A percentile compares a stretch with the other conserved stretches of the same genome.
phyloP scores from a whole-genome alignment of 2,329 filamentous ascomycete species.

The Diplocarpon mali region DNA sequence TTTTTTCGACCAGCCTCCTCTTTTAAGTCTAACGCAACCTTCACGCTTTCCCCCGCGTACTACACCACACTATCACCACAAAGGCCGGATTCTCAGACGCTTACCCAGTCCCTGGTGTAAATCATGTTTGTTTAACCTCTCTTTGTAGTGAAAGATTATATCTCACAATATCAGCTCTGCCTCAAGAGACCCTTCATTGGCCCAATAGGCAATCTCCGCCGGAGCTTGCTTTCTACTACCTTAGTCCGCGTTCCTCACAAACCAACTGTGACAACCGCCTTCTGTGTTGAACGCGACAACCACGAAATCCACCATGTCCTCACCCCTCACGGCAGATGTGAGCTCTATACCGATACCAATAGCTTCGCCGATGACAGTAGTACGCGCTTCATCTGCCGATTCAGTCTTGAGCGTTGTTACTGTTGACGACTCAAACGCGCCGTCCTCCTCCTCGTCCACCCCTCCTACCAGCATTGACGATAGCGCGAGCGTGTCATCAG shows the following conservation, averaged over 20 bases:
- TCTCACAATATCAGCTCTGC: neutral
- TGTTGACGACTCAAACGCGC: slow-evolving; percentile 21
- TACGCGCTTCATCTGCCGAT: slow-evolving; percentile 21
- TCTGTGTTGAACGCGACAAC: slow-evolving; percentile 9
- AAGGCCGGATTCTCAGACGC: neutral
- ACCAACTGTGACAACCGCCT: slow-evolving; percentile 1
- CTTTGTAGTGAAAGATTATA: too few relatives aligned
- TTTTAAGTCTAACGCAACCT: neutral
- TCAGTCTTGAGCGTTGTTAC: slow-evolving; percentile 22
- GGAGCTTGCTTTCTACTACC: neutral
- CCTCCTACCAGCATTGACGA: slow-evolving; percentile 58
- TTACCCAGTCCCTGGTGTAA: neutral
- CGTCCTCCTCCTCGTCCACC: slow-evolving; percentile 32
- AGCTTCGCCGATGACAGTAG: slow-evolving; percentile 8
- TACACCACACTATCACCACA: neutral
- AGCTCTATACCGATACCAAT: slow-evolving; percentile 9
- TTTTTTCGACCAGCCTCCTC: slow-evolving; percentile 1
- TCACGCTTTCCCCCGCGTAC: slow-evolving; percentile 3
- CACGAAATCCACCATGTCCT: slow-evolving; percentile 14
- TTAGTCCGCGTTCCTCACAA: slow-evolving; percentile 1
- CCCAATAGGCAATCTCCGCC: slow-evolving; percentile 4
- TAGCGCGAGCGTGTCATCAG: slow-evolving; percentile 44
- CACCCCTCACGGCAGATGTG: slow-evolving; percentile 16
- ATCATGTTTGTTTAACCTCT: too few relatives aligned
- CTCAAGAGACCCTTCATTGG: neutral